Base-by-base conservation (phyloP, 371 early-diverging fungal species). In the Mortierella sp. region DNA sequence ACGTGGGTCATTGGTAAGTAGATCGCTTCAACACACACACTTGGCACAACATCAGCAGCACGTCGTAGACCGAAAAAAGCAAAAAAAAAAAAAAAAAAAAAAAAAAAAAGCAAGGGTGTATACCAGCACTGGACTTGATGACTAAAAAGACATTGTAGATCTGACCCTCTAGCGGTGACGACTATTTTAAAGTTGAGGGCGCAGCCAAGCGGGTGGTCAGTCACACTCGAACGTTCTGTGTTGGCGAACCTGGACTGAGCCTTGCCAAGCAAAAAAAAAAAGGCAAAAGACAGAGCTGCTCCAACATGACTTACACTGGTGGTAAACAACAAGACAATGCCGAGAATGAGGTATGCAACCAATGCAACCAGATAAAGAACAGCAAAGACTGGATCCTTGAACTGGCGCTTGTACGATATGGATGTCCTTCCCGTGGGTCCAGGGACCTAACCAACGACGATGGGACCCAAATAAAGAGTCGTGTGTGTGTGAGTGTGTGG, bases 71-170 rank as follows among this genome's bases (percentile, higher is more conserved):
- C n/a, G n/a, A n/a, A n/a, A n/a, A n/a, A n/a, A n/a, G n/a, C n/a
- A n/a, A n/a, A n/a, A n/a, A 37, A 37, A 62, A 47, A 50, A 12
- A 45, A 37, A n/a, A 52, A 21, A 44, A 47, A 3, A 53, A 6
- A 12, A 2, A 23, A 1, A 66, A 14, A 18, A 43, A 58, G 19
- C 52, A 26, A 29, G 25, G 18, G 46, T 23, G 19, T 19, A 74
- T 76, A 87, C 88, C 87, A 71, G 89, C 87, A 63, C 89, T 85
- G 57, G 84, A 86, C 64, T 71, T 84, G 37, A 89, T 87, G 4
- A 83, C 82, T 25, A 82, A 82, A 47, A 86, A 89, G n/a, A 84
- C 86, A 7, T 87, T 84, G 84, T 79, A 79, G 59, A 82, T 68
- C 21, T 62, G 70, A 14, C 63, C 72, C 23, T 68, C 75, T 43